Evolutionary conservation across 108 stramenopile species (phyloP).

Genomic region (Cylindrotheca closterium): DNA sequence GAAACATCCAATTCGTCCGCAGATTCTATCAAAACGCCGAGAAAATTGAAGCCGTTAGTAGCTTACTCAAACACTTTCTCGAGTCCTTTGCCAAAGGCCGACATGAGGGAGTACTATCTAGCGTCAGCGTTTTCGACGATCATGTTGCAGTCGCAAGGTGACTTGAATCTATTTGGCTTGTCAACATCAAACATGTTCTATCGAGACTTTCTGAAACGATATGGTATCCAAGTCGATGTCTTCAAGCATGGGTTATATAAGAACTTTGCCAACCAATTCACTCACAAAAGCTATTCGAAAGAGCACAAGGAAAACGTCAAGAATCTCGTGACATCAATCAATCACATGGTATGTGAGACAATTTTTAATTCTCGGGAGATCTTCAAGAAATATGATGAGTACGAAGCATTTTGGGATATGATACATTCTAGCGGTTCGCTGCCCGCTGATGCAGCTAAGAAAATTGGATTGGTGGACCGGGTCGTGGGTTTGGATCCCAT

Average conservation of each 20-base stretch:
- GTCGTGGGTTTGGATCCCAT: conserved; percentile 53
- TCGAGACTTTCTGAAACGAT: conserved; percentile 50
- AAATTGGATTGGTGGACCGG: conserved; percentile 66
- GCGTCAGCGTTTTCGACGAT: conserved; percentile 64
- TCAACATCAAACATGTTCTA: conserved; percentile 46
- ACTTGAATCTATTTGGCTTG: conserved; percentile 64
- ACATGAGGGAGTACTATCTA: conserved; percentile 66
- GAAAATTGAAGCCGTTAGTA: conserved; percentile 38
- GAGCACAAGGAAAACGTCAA: conserved; percentile 52
- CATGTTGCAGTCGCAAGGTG: conserved; percentile 63
- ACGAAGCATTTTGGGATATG: conserved; percentile 57
- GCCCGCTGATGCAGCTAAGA: conserved; percentile 51
- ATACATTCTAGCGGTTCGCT: conserved; percentile 65
- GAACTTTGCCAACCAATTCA: conserved; percentile 70
- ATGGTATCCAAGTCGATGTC: conserved; percentile 73
- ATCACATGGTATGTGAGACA: conserved; percentile 43
- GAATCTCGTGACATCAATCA: conserved; percentile 42
- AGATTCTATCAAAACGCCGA: not conserved
- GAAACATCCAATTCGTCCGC: conserved; percentile 43
- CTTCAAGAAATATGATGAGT: conserved; percentile 17
- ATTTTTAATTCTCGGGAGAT: conserved; percentile 48
- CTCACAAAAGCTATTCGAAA: conserved; percentile 49
- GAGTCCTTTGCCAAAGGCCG: conserved; percentile 19
- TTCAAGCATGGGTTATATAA: conserved; percentile 82
- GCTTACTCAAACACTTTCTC: conserved; percentile 57